These are phyloP conservation scores for Aspergillus fischeri DNA, from an alignment of 2,329 filamentous ascomycete species.

Conservation along the genomic window DNA sequence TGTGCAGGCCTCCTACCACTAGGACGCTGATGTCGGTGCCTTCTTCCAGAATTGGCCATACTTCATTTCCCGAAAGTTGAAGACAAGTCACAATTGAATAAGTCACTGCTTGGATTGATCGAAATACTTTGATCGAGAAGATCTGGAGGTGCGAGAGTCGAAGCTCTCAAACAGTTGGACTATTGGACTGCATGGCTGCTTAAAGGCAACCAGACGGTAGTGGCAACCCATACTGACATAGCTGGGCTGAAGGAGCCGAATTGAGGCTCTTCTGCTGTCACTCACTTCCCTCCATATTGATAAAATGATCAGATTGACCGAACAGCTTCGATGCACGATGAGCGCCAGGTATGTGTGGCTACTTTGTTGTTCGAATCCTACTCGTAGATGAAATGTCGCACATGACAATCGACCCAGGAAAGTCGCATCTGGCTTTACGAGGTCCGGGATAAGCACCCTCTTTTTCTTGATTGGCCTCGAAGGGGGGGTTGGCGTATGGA, in stretches of 20 bases:
- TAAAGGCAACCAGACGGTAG: not conserved
- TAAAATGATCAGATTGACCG: not conserved
- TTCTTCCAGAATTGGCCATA: not conserved
- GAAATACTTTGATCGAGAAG: not conserved
- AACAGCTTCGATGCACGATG: not conserved
- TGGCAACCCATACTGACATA: not conserved
- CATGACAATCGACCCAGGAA: not conserved
- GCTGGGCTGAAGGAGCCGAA: not conserved
- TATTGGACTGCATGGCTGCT: not conserved
- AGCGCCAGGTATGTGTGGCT: not conserved
- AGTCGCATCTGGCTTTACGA: not conserved
- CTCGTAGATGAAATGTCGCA: constrained; percentile 1
- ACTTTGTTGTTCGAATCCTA: constrained; percentile 2
- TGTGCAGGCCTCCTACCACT: not conserved
- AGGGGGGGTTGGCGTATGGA: not conserved
- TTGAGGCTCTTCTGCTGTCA: not conserved
- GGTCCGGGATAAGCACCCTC: not conserved
- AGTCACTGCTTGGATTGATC: not conserved
- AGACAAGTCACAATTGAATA: not conserved
- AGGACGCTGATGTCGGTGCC: not conserved
- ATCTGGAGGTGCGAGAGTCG: not conserved
- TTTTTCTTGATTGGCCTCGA: not conserved
- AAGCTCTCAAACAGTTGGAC: not conserved
- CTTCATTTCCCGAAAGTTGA: not conserved
- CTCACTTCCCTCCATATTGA: not conserved